Base-by-base conservation (phyloP, 257 asterid genomes). In the Mitragyna speciosa region DNA sequence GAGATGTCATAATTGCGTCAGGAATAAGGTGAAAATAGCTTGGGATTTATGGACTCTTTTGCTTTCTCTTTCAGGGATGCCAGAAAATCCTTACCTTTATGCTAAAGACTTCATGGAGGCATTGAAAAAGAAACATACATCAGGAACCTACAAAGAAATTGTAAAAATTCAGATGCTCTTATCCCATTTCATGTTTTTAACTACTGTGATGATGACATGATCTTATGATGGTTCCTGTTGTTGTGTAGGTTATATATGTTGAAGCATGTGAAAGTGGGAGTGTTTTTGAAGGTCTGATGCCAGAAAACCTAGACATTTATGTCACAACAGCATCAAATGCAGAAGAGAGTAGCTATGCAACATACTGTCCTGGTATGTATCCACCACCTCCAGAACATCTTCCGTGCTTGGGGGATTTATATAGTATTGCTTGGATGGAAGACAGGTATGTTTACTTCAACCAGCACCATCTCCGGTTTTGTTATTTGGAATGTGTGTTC, bases 261-360 rank as follows among this genome's bases (percentile, higher is more conserved):
- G 99, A 95, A 79, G 97, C 99, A 4, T 93, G 98, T 76, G 99
- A 95, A 82, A 90, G 96, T 69, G 99, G 97, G 82, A 95, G 99
- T 70, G 68, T 93, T 28, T 93, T 95, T 43, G 95, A 93, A 82
- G 98, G 98, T 26, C 24, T 95, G 85, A 84, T 95, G 97, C 96
- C 97, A 0, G 87, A 90, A n/a, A 72, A 92, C 83, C 84, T 93
- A 66, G 82, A 91, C 72, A 89, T 93, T 58, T 93, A 95, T 67
- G 99, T 92, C 79, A 91, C 93, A 1, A 95, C 99, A 0, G 97
- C 98, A 5, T 92, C 99, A 5, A 89, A 87, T 54, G 96, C 97
- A 0, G 97, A 87, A 45, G 99, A 95, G 86, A 95, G 89, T 80
- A 95, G 99, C 85, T 95, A 91, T 90, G 99, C 97, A 61, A 88